Evolutionary conservation across 768 basidiomycete genomes (phyloP).

Genomic region (Suillus subaureus): DNA sequence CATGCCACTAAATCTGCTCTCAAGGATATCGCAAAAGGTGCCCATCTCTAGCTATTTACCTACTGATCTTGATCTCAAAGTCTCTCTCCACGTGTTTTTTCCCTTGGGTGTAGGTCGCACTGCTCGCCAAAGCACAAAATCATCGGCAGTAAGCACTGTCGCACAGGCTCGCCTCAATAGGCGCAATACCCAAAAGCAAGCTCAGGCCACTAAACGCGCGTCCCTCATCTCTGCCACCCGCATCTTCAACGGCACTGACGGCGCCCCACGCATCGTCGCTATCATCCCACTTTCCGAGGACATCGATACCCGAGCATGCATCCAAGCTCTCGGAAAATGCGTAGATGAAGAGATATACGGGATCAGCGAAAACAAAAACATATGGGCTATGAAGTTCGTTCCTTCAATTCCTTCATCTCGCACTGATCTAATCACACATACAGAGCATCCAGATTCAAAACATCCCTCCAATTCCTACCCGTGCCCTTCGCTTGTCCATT

Average conservation of each 20-base stretch:
- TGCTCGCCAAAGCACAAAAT: conserved; percentile 56
- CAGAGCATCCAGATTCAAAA: conserved; percentile 89
- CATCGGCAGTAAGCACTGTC: conserved; percentile 46
- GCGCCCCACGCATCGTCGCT: conserved; percentile 83
- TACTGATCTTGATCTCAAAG: neutral
- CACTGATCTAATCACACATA: conserved; percentile 3
- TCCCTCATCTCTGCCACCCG: conserved; percentile 30
- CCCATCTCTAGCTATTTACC: conserved; percentile 8
- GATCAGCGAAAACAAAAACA: conserved; percentile 13
- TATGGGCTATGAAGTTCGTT: conserved; percentile 71
- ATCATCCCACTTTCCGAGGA: conserved; percentile 83
- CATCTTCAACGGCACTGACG: conserved; percentile 78
- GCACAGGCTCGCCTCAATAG: conserved; percentile 79
- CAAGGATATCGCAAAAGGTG: conserved; percentile 86
- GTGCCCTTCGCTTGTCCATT: conserved; percentile 75
- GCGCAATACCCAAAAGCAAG: conserved; percentile 84
- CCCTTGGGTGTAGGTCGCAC: conserved; percentile 56
- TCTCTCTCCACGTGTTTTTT: neutral
- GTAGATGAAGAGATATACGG: conserved; percentile 47
- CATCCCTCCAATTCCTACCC: conserved; percentile 84
- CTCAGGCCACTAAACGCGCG: conserved; percentile 43
- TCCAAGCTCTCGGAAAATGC: conserved; percentile 55
- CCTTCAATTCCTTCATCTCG: neutral
- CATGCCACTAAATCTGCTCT: conserved; percentile 85
- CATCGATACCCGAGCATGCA: conserved; percentile 52